Base-by-base conservation (phyloP, 345 rosid species). In the Erucastrum elatum region DNA sequence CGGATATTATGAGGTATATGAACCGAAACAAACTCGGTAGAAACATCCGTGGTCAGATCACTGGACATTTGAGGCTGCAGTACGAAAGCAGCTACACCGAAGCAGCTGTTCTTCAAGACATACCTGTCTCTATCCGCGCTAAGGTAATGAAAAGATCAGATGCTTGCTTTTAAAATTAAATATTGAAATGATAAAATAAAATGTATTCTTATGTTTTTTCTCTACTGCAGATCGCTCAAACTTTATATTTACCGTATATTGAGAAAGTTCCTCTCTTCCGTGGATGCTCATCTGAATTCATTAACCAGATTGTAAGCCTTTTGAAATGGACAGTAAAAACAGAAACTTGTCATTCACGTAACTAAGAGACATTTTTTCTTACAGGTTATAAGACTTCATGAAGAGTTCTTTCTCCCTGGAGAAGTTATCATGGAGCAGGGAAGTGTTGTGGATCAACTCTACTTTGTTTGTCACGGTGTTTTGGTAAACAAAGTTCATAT, bases 381-480 rank as follows among this genome's bases (percentile, higher is more conserved):
- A 62, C 84, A 94, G 97, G 94, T 90, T 70, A 85, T 80, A 17
- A 85, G 81, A 74, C 92, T 89, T 6, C 90, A 86, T 33, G 96
- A 94, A 66, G 98, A 91, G 31, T 85, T 85, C 44, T 91, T 91
- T 58, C 91, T 91, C 25, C 96, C 96, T 2, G 92, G 98, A 34
- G 96, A 94, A 83, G 89, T 89, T 66, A 83, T 91, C 25, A 84
- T 86, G 80, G 96, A 91, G 76, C 88, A 91, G 68, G 98, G 92
- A 74, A 85, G 86, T 0, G 76, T 74, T 27, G 86, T 84, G 10
- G 97, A 94, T 85, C 97, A 94, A 62, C 87, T 94, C 34, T 94
- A 88, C 80, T 79, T 94, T 68, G 80, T 94, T 71, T 91, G 97
- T 75, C 85, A 89, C 4, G 98, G 98, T 60, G 82, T 76, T 78